Conservation (phyloP, 2,329 filamentous ascomycete genomes). For the Verticillium tricorpus region DNA sequence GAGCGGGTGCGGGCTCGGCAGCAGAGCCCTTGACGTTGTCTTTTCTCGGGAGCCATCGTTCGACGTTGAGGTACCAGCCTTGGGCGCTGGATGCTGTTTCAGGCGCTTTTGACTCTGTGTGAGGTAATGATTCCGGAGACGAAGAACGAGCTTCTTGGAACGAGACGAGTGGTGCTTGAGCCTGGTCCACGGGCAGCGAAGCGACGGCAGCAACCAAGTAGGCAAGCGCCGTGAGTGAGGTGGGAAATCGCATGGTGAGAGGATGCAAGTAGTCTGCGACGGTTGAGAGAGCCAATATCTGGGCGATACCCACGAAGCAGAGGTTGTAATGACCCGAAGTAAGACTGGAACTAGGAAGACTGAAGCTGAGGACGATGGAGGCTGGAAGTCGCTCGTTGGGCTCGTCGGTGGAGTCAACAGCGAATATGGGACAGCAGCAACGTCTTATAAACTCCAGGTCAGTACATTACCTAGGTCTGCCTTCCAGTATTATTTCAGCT, state of each 20-base stretch:
- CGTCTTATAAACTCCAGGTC: too few species aligned
- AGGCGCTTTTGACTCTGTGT: not conserved
- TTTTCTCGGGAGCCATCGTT: not conserved
- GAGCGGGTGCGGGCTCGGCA: not conserved
- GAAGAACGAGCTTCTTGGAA: not conserved
- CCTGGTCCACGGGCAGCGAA: not conserved
- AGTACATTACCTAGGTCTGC: too few species aligned
- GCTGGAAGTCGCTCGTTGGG: too few species aligned
- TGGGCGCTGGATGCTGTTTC: conserved; percentile 2
- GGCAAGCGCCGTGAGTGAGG: not conserved
- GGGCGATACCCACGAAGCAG: not conserved
- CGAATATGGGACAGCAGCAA: too few species aligned
- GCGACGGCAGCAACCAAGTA: not conserved
- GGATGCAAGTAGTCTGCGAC: not conserved
- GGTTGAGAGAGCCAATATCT: not conserved
- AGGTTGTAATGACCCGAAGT: not conserved
- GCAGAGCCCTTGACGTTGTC: conserved; percentile 3
- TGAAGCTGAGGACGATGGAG: too few species aligned
- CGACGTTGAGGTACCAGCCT: conserved; percentile 2
- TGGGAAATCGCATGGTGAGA: not conserved
- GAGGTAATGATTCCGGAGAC: not conserved
- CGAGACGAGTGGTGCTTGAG: not conserved
- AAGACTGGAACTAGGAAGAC: too few species aligned
- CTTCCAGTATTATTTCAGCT: too few species aligned
- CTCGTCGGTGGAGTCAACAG: too few species aligned